Evolutionary conservation across 208 protist genomes (phyloP).

Genomic region (Crithidia mellificae): DNA sequence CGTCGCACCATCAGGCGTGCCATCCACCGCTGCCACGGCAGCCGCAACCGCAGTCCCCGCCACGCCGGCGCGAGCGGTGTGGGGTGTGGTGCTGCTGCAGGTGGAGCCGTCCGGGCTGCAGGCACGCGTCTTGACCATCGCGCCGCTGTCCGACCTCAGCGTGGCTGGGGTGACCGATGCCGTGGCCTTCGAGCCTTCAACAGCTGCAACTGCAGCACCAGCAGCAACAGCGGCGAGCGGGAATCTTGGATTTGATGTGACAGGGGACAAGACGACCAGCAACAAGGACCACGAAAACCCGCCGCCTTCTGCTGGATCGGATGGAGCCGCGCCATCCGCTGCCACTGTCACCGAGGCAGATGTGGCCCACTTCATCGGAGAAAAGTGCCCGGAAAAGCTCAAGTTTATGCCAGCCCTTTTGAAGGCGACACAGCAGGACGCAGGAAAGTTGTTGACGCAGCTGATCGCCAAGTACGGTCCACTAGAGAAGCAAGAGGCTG

Average conservation of each 20-base stretch:
- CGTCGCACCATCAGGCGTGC: neutral
- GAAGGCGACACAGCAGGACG: conserved; percentile 45
- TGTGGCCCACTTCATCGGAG: conserved; percentile 41
- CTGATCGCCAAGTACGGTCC: conserved; percentile 56
- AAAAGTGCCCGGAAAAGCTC: conserved; percentile 65
- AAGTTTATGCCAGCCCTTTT: conserved; percentile 52
- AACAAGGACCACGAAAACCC: neutral
- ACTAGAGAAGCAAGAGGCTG: conserved; percentile 18
- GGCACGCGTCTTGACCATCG: conserved; percentile 31
- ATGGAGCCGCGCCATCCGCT: neutral
- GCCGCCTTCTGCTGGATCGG: neutral
- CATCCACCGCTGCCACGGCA: neutral
- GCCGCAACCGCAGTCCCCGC: neutral
- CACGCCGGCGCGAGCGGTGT: conserved; percentile 14
- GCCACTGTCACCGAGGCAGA: conserved; percentile 26
- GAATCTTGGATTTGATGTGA: too few relatives aligned
- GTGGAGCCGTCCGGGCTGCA: conserved; percentile 31
- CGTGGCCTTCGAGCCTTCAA: neutral
- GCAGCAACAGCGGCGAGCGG: too few relatives aligned
- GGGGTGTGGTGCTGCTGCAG: conserved; percentile 33
- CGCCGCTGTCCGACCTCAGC: conserved; percentile 17
- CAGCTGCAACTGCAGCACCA: too few relatives aligned
- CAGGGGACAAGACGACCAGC: neutral
- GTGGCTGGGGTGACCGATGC: conserved; percentile 12
- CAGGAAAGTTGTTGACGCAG: conserved; percentile 42